Percentiles rank a stretch among this genome's conserved stretches.
These are phyloP conservation scores for Tephrocybe sp. DNA, from an alignment of 768 basidiomycete species.

Conservation along the genomic window DNA sequence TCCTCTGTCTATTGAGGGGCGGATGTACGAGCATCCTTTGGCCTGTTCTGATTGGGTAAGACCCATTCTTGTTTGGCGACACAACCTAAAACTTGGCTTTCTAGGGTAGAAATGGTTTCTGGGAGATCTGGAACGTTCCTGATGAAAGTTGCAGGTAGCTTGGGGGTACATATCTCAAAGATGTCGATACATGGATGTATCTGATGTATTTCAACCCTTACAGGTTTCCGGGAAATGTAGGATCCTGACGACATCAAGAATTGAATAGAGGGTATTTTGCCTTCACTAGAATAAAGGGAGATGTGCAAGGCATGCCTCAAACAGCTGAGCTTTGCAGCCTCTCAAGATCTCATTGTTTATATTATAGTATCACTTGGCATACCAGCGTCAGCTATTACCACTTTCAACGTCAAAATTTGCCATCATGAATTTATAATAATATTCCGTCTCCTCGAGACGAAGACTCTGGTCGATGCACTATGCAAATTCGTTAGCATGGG, in stretches of 20 bases:
- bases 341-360: conserved; percentile 6
- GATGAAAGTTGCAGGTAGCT: conserved; percentile 7
- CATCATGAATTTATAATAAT: conserved; percentile 66
- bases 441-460: conserved; percentile 51
- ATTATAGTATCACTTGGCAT: conserved; percentile 39
- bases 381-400: conserved; percentile 42
- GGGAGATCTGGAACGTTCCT: conserved; percentile 15
- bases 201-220: too few species aligned
- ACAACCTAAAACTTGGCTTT: too few species aligned
- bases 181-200: too few species aligned
- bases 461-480: conserved; percentile 32
- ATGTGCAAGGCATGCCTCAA: conserved; percentile 61
- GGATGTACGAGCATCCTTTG: conserved; percentile 5
- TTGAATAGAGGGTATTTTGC: conserved; percentile 48
- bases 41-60: conserved; percentile 16
- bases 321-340: not conserved
- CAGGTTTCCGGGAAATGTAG: too few species aligned
- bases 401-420: conserved; percentile 54
- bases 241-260: too few species aligned
- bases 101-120: conserved; percentile 8
- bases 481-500: conserved; percentile 22
- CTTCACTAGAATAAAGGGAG: conserved; percentile 55
- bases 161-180: too few species aligned
- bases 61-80: not conserved
- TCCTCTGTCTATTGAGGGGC: conserved; percentile 8